phyloP scores from a whole-genome alignment of 352 stramenopile species.

The Pythium pyrilobum region DNA sequence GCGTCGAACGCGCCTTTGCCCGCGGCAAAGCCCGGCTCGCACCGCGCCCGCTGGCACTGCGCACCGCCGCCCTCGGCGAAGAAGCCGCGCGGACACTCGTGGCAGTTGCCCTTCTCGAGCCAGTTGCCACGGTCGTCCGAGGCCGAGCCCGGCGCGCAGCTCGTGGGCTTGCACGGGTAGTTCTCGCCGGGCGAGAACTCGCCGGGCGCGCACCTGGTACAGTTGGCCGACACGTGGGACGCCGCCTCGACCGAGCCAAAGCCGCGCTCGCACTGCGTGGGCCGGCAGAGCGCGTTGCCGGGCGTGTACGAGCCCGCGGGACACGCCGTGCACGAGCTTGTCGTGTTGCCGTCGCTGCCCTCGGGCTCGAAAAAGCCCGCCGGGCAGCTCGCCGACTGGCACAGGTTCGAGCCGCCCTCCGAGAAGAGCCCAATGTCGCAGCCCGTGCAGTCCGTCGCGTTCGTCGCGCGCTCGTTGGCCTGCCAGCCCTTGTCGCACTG shows the following conservation, averaged over 20 bases:
- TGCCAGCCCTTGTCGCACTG: conserved; percentile 34
- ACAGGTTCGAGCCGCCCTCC: conserved; percentile 25
- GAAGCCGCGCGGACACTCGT: conserved; percentile 30
- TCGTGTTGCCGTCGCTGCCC: conserved; percentile 17
- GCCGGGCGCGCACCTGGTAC: conserved; percentile 31
- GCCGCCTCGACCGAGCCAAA: conserved; percentile 33
- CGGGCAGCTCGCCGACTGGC: conserved; percentile 30
- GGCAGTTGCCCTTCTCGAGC: conserved; percentile 43
- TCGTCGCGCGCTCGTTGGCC: conserved; percentile 28
- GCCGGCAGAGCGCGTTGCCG: conserved; percentile 30
- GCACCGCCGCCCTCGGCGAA: conserved; percentile 29
- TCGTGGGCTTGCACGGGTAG: conserved; percentile 35
- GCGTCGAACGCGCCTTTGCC: conserved; percentile 23
- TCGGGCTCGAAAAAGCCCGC: conserved; percentile 31
- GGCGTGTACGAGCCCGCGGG: conserved; percentile 33
- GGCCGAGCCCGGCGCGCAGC: conserved; percentile 25
- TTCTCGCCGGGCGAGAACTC: conserved; percentile 42
- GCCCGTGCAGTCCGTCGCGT: conserved; percentile 37
- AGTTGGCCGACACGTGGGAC: conserved; percentile 34
- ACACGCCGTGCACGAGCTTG: conserved; percentile 23
- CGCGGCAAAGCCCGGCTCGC: conserved; percentile 32
- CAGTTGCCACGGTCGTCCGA: conserved; percentile 26
- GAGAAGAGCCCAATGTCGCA: conserved; percentile 40
- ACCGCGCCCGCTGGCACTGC: conserved; percentile 33
- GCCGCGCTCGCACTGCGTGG: conserved; percentile 28